Evolutionary conservation across 169 alveolate genomes (phyloP), one percentile per base, ranked within the genome.

Genomic region (Cryptosporidium ubiquitum): DNA sequence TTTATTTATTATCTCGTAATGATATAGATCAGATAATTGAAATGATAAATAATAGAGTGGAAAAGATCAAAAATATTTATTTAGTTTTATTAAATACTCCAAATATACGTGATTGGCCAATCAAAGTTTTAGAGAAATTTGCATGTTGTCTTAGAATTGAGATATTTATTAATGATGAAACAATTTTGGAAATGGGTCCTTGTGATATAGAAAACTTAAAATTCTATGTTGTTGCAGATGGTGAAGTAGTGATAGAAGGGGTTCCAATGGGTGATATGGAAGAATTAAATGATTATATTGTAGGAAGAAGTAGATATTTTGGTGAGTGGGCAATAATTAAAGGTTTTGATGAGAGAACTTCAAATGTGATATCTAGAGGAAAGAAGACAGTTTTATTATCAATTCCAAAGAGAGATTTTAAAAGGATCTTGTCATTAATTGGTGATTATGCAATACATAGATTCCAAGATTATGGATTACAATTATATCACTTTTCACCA

Each of bases 301-400:
- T 73, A 26, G 70, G 70, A n/a, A 52, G 57, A 35, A 52, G 57
- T 73, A 52, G 85, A 73, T 73, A 73, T 58, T 73, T 73, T 55
- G 85, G 85, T 12, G 85, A 73, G 10, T 73, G 85, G 85, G 68
- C 85, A 55, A 73, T 73, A 31, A 73, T 73, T 57, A 73, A 73
- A n/a, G 44, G 64, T 18, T 73, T 33, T 35, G 70, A 73, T 29
- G 85, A 73, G 55, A 73, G 85, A 33, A 73, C 85, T 6, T 73
- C 71, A 26, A 51, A 64, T 20, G 70, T 73, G 0, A 20, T 73
- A 55, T 33, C 85, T 26, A 58, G 55, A 33, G 68, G 70, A 47
- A 58, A 39, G 1, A 37, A 55, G 16, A 58, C 70, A 14, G 39
- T 18, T 20, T 70, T 70, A 37, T 58, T 73, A 33, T 55, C 85